Percentiles rank a stretch among this genome's conserved stretches.
Conservation (phyloP, 139 green algal genomes). For the Chlamydomonas sphaeroides region DNA sequence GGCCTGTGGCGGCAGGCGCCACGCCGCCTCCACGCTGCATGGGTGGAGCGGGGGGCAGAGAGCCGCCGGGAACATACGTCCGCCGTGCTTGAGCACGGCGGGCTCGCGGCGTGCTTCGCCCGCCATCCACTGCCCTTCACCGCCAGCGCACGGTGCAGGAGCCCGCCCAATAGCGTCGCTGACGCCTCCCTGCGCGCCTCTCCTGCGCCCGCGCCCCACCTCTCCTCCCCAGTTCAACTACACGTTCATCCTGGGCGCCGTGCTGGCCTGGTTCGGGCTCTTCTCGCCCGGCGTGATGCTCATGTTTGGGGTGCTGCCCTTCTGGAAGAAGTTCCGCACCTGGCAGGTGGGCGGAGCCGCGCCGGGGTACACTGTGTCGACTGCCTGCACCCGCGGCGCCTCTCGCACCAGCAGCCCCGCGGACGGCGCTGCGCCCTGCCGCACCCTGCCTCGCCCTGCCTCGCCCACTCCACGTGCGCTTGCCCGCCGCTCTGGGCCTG, state of each 20-base stretch:
- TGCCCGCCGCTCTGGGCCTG: too few species aligned
- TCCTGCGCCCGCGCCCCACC: too few species aligned
- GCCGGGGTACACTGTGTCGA: too few species aligned
- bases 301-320: conserved; percentile 93
- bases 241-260: conserved; percentile 68
- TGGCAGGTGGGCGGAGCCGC: conserved; percentile 74
- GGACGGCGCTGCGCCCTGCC: too few species aligned
- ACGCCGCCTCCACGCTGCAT: too few species aligned
- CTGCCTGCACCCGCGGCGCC: too few species aligned
- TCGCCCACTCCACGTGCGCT: not conserved
- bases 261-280: conserved; percentile 86
- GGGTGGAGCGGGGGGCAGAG: too few species aligned
- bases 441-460: not conserved
- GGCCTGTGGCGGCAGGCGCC: too few species aligned
- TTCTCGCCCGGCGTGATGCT: conserved; percentile 92
- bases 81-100: too few species aligned
- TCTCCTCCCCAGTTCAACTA: conserved; percentile 33
- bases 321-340: conserved; percentile 83
- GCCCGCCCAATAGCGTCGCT: not conserved
- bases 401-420: too few species aligned
- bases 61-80: too few species aligned
- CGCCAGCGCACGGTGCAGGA: not conserved
- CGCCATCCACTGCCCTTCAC: not conserved
- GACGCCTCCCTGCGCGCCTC: not conserved
- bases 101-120: too few species aligned